Conservation (phyloP, 495 filamentous ascomycete genomes). For the Aspergillus egyptiacus region DNA sequence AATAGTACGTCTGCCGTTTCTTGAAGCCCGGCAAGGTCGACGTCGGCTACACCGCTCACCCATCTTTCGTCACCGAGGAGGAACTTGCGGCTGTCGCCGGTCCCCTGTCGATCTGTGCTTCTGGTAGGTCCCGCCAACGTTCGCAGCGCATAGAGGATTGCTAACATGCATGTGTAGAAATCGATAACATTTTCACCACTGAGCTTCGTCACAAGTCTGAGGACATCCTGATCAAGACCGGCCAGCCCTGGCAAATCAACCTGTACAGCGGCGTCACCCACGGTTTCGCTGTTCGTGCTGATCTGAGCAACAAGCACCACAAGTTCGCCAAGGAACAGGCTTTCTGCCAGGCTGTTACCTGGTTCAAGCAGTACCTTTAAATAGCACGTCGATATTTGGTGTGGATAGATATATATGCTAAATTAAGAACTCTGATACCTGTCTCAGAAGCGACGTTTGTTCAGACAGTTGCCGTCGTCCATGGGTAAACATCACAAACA, state of each 20-base stretch:
- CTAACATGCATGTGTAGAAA: conserved; percentile 45
- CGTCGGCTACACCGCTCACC: conserved; percentile 71
- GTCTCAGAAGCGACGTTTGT: no score
- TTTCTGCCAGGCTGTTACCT: conserved; percentile 70
- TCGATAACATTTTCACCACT: conserved; percentile 70
- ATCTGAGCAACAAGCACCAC: conserved; percentile 51
- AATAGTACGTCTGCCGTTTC: conserved; percentile 40
- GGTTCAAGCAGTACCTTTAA: conserved; percentile 64
- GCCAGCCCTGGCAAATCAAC: conserved; percentile 72
- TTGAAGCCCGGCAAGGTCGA: conserved; percentile 47
- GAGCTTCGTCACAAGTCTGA: conserved; percentile 63
- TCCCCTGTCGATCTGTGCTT: conserved; percentile 71
- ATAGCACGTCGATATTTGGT: no score
- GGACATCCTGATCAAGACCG: conserved; percentile 53
- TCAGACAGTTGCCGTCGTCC: no score
- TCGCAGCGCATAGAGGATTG: not conserved
- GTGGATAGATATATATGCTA: no score
- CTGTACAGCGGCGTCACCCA: conserved; percentile 70
- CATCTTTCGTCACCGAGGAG: conserved; percentile 67
- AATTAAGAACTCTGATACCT: no score
- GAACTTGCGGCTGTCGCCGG: conserved; percentile 66
- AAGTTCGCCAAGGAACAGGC: conserved; percentile 84
- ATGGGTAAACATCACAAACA: no score
- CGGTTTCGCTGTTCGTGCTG: conserved; percentile 72
- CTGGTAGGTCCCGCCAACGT: conserved; percentile 40